Evolutionary conservation across 2,329 filamentous ascomycete genomes (phyloP).

Genomic region (Colletotrichum chlorophyti): DNA sequence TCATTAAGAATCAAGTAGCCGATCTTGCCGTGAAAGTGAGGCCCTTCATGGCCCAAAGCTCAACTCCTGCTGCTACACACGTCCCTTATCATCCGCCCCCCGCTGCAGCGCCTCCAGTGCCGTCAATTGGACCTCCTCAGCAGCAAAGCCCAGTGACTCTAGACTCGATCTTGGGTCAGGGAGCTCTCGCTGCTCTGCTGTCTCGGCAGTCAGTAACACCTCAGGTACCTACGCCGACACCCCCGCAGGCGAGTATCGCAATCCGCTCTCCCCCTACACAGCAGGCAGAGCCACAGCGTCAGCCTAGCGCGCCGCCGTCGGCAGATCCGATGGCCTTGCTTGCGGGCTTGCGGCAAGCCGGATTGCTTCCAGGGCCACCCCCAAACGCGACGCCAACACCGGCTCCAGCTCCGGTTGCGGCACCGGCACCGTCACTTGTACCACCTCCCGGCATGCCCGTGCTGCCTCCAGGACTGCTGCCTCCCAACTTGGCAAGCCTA

Average conservation of each 20-base stretch:
- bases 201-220: constrained; percentile 58
- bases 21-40: constrained; percentile 73
- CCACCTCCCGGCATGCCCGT: constrained; percentile 37
- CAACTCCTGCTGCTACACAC: constrained; percentile 48
- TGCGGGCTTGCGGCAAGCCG: constrained; percentile 71
- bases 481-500: constrained; percentile 44
- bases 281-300: constrained; percentile 47
- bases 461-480: constrained; percentile 37
- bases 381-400: constrained; percentile 44
- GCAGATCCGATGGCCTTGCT: constrained; percentile 66
- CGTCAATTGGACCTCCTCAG: constrained; percentile 35
- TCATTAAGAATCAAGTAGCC: constrained; percentile 85
- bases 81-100: constrained; percentile 42
- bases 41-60: constrained; percentile 50
- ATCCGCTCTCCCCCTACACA: constrained; percentile 58
- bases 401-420: constrained; percentile 35
- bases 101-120: constrained; percentile 41
- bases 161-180: constrained; percentile 65
- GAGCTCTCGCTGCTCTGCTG: constrained; percentile 66
- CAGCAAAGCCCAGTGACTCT: constrained; percentile 50
- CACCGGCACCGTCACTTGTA: constrained; percentile 34
- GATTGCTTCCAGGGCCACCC: constrained; percentile 60
- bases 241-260: constrained; percentile 42
- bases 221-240: constrained; percentile 54
- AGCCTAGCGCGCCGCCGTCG: constrained; percentile 41